These are phyloP conservation scores for Penicillium fimorum DNA, from an alignment of 495 filamentous ascomycete species.

Conservation along the genomic window DNA sequence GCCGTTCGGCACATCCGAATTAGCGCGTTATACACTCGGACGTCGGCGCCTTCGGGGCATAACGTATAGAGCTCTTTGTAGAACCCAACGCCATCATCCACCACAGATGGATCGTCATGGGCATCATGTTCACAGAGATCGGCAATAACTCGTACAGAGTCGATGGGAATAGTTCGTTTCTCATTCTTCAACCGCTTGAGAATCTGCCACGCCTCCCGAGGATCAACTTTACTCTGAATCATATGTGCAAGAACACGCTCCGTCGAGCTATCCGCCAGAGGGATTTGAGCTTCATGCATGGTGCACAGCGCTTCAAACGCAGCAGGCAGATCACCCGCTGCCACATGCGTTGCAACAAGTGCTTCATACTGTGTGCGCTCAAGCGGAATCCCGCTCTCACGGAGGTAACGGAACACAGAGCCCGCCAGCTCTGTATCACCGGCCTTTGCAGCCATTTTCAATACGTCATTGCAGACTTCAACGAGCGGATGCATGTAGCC, in stretches of 20 bases:
- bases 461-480: slow-evolving; percentile 60
- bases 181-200: slow-evolving; percentile 50
- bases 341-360: slow-evolving; percentile 65
- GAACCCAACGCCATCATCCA: slow-evolving; percentile 56
- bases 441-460: slow-evolving; percentile 65
- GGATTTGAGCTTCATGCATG: slow-evolving; percentile 61
- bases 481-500: slow-evolving; percentile 63
- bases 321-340: slow-evolving; percentile 49
- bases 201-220: slow-evolving; percentile 48
- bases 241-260: slow-evolving; percentile 54
- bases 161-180: slow-evolving; percentile 31
- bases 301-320: slow-evolving; percentile 63
- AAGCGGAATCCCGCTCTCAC: slow-evolving; percentile 50
- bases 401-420: slow-evolving; percentile 39
- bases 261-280: slow-evolving; percentile 53
- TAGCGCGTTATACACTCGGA: slow-evolving; percentile 65
- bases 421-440: slow-evolving; percentile 60
- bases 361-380: slow-evolving; percentile 71
- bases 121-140: slow-evolving; percentile 35
- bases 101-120: slow-evolving; percentile 25
- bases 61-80: slow-evolving; percentile 71
- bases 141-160: slow-evolving; percentile 31
- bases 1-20: slow-evolving; percentile 57
- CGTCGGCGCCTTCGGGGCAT: slow-evolving; percentile 55
- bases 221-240: slow-evolving; percentile 25